A percentile compares a stretch with the other conserved stretches of the same genome.
Conservation (phyloP, 805 yeast species). For the Komagataella ulmi region DNA sequence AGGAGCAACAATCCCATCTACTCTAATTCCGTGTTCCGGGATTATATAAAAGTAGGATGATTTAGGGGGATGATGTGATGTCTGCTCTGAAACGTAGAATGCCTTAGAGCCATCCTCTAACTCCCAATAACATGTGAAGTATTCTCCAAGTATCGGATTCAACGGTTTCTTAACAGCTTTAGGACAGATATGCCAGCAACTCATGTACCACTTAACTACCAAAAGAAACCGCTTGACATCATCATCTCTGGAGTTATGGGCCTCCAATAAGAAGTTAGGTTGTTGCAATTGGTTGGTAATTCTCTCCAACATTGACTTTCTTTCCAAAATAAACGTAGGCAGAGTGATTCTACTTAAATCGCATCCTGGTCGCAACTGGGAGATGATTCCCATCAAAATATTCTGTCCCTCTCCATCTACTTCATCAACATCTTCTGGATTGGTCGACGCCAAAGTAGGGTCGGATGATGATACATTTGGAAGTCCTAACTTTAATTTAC, state of each 20-base stretch:
- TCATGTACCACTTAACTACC: conserved; percentile 79
- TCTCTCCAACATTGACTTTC: conserved; percentile 92
- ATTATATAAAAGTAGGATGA: conserved; percentile 83
- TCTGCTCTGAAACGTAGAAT: conserved; percentile 84
- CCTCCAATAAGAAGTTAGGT: conserved; percentile 62
- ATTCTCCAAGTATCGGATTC: conserved; percentile 89
- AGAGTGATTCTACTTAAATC: conserved; percentile 84
- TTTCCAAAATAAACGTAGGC: conserved; percentile 90
- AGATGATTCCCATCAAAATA: conserved; percentile 73
- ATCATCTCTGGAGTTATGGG: conserved; percentile 41
- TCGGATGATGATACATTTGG: neutral
- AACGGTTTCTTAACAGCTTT: conserved; percentile 96
- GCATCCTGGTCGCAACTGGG: conserved; percentile 86
- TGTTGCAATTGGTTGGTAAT: conserved; percentile 79
- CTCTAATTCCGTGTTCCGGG: conserved; percentile 70
- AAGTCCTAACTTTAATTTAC: neutral
- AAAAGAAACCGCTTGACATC: conserved; percentile 57
- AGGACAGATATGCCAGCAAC: conserved; percentile 98
- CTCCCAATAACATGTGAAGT: conserved; percentile 89
- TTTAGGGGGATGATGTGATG: conserved; percentile 98
- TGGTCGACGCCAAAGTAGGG: neutral
- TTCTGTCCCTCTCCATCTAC: conserved; percentile 84
- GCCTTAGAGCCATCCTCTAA: conserved; percentile 55
- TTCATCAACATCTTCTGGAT: conserved; percentile 75
- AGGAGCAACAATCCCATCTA: conserved; percentile 84